Percentiles rank a stretch among this genome's conserved stretches.
Conservation (phyloP, 805 yeast species). For the Cyberlindnera mycetangii region DNA sequence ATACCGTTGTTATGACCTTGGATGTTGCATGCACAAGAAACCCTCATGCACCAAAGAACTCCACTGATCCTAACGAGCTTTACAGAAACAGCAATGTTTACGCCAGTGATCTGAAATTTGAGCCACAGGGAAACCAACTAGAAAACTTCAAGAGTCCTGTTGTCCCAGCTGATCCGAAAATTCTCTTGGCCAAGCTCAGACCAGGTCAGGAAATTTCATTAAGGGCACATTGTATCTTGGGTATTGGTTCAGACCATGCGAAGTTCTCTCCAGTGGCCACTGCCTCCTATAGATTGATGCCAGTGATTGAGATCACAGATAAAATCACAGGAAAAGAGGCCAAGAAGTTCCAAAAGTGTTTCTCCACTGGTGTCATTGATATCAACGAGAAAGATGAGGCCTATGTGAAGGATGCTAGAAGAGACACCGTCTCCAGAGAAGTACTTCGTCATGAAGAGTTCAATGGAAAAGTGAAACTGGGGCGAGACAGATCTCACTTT, state of each 20-base stretch:
- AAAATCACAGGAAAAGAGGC: conserved; percentile 81
- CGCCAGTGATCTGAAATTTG: conserved; percentile 85
- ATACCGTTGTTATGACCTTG: conserved; percentile 81
- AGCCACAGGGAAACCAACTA: conserved; percentile 85
- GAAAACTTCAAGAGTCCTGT: conserved; percentile 72
- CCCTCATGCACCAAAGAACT: conserved; percentile 74
- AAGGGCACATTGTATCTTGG: conserved; percentile 86
- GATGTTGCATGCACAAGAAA: conserved; percentile 83
- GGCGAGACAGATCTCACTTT: conserved; percentile 89
- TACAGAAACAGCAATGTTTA: conserved; percentile 85
- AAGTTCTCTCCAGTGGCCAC: conserved; percentile 97
- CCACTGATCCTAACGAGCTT: conserved; percentile 78
- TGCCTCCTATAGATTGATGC: conserved; percentile 91
- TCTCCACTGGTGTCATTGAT: conserved; percentile 90
- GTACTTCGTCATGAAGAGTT: conserved; percentile 93
- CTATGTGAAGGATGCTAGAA: conserved; percentile 81
- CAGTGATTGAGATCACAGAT: conserved; percentile 71
- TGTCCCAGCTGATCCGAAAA: conserved; percentile 82
- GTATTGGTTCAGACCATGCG: conserved; percentile 94
- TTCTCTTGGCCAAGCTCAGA: conserved; percentile 85
- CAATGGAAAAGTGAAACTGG: conserved; percentile 82
- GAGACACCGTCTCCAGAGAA: conserved; percentile 95
- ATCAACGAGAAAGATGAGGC: conserved; percentile 69
- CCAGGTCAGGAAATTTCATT: conserved; percentile 96
- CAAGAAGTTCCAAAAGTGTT: conserved; percentile 76